These are phyloP conservation scores for Balamuthia mandrillaris DNA, from an alignment of 208 protist genomes.

Conservation along the genomic window DNA sequence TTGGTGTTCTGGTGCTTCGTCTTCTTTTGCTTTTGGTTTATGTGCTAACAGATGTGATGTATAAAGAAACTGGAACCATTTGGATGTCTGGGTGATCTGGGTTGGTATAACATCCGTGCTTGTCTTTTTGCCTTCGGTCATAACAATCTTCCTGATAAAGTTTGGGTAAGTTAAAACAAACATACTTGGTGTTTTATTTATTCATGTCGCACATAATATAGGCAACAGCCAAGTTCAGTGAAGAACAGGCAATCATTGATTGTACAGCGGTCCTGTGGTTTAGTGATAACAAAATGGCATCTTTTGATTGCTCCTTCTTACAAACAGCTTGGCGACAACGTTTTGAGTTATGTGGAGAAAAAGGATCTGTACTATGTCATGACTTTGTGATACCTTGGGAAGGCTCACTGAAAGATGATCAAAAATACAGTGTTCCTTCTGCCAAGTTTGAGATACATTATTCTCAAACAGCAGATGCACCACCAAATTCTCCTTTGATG, in stretches of 20 bases:
- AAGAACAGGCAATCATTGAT: neutral
- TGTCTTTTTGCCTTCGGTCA: neutral
- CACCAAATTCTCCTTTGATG: no score
- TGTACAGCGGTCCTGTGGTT: neutral
- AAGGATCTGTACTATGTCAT: no score
- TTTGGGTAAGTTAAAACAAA: no score
- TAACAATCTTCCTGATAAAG: neutral
- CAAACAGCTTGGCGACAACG: neutral
- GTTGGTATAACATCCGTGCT: slow-evolving; percentile 3
- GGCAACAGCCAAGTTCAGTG: neutral
- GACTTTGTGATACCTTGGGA: no score
- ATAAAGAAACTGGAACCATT: neutral
- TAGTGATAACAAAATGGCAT: neutral
- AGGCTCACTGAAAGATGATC: no score
- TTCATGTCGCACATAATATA: neutral
- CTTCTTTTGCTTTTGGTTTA: neutral
- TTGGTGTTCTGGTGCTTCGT: no score
- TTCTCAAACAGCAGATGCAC: no score
- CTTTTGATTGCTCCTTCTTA: slow-evolving; percentile 17
- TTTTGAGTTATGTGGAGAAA: neutral
- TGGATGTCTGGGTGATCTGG: neutral
- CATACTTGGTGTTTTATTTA: no score
- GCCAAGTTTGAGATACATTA: no score
- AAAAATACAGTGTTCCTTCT: no score
- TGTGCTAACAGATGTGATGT: neutral